Evolutionary conservation across 2,329 filamentous ascomycete species (phyloP).

Genomic region (Metarhizium rileyi): DNA sequence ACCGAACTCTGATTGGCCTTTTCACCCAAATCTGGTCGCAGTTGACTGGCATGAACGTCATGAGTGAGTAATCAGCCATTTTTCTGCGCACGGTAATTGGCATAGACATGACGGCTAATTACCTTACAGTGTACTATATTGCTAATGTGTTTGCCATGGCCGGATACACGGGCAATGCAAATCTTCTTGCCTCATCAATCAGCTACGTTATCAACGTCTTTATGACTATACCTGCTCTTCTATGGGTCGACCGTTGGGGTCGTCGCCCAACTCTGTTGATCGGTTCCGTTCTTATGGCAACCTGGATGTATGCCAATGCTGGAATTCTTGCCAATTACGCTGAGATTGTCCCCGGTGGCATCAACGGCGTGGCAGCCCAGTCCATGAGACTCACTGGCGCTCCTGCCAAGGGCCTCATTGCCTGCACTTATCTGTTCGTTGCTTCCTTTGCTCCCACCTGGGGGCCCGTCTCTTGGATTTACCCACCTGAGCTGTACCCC

Average conservation of each 20-base stretch:
- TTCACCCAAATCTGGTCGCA: slow-evolving; percentile 49
- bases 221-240: slow-evolving; percentile 66
- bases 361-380: slow-evolving; percentile 32
- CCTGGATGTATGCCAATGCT: slow-evolving; percentile 47
- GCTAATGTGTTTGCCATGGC: slow-evolving; percentile 30
- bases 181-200: slow-evolving; percentile 44
- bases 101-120: not conserved
- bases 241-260: slow-evolving; percentile 69
- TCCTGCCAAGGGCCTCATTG: slow-evolving; percentile 53
- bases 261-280: slow-evolving; percentile 58
- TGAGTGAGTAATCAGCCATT: slow-evolving; percentile 34
- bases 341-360: slow-evolving; percentile 27
- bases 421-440: slow-evolving; percentile 54
- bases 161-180: slow-evolving; percentile 33
- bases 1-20: slow-evolving; percentile 40
- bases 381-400: slow-evolving; percentile 37
- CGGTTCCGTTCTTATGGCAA: slow-evolving; percentile 56
- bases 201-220: slow-evolving; percentile 66
- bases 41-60: slow-evolving; percentile 46
- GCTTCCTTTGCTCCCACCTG: slow-evolving; percentile 36
- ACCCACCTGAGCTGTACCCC: slow-evolving; percentile 48
- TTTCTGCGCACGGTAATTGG: not conserved
- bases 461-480: slow-evolving; percentile 44
- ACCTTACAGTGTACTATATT: slow-evolving; percentile 52
- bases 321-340: slow-evolving; percentile 41